Percentiles rank a stretch among this genome's conserved stretches.
Conservation (phyloP, 768 basidiomycete genomes). For the Lactarius sp. region DNA sequence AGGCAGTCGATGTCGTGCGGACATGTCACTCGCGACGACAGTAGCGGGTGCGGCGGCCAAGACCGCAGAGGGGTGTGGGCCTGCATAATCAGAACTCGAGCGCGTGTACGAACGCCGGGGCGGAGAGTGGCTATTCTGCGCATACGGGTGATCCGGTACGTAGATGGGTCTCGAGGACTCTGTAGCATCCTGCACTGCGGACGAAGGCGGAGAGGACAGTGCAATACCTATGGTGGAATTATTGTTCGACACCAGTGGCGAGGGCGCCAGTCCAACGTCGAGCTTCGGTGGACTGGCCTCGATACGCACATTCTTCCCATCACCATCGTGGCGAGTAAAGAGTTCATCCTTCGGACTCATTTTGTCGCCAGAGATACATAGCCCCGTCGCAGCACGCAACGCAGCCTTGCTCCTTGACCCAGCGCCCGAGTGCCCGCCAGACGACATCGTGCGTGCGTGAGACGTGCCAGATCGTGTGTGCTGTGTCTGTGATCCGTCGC, state of each 20-base stretch:
- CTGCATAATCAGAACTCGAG: conserved; percentile 36
- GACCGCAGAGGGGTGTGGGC: conserved; percentile 38
- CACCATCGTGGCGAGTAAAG: conserved; percentile 25
- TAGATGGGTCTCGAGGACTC: conserved; percentile 26
- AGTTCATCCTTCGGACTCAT: conserved; percentile 14
- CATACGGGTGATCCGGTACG: conserved; percentile 37
- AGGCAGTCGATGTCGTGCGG: conserved; percentile 36
- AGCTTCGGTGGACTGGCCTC: not conserved
- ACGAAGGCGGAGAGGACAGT: conserved; percentile 36
- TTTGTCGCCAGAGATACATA: conserved; percentile 28
- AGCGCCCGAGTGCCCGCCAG: conserved; percentile 33
- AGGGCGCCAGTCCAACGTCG: conserved; percentile 29
- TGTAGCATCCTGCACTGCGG: conserved; percentile 26
- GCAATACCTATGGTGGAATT: conserved; percentile 40
- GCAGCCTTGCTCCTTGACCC: conserved; percentile 39
- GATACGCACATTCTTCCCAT: not conserved
- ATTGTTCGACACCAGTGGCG: conserved; percentile 29
- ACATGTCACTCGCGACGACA: conserved; percentile 30
- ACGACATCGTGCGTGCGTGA: conserved; percentile 31
- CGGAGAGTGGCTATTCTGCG: conserved; percentile 26
- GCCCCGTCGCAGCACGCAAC: conserved; percentile 32
- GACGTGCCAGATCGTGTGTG: conserved; percentile 30
- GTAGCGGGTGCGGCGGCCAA: conserved; percentile 21
- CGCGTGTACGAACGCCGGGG: conserved; percentile 25
- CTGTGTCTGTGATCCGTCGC: conserved; percentile 31